Conservation (phyloP, 306 rosid species). For the Prosopis cineraria region DNA sequence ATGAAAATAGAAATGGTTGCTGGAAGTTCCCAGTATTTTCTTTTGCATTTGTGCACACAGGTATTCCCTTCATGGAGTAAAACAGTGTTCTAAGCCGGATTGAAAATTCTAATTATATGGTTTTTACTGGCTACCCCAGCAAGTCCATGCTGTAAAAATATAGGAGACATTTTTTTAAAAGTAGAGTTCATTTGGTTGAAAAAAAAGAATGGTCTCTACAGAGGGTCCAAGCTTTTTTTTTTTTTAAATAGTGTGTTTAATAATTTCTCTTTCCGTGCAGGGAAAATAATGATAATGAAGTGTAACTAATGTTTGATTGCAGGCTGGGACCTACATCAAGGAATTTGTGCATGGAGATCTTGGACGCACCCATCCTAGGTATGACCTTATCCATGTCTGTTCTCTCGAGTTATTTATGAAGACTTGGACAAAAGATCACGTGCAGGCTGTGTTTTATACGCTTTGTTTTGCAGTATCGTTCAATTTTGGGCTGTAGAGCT, state of each 20-base stretch:
- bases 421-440: conserved; percentile 1
- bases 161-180: neutral
- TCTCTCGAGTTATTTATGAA: neutral
- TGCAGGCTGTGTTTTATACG: neutral
- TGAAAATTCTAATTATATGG: neutral
- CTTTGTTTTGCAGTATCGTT: conserved; percentile 60
- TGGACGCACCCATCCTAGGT: conserved; percentile 93
- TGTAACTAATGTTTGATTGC: conserved; percentile 20
- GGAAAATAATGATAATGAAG: conserved; percentile 20
- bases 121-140: conserved; percentile 6
- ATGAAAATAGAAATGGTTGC: conserved; percentile 74
- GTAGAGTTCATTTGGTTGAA: conserved; percentile 19
- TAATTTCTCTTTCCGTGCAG: conserved; percentile 7
- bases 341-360: conserved; percentile 97
- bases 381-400: conserved; percentile 19
- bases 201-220: conserved; percentile 8
- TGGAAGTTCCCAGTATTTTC: conserved; percentile 86
- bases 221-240: neutral
- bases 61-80: conserved; percentile 39
- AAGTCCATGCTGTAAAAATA: conserved; percentile 17
- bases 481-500: conserved; percentile 82
- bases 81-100: neutral
- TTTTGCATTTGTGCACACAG: conserved; percentile 91
- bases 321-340: conserved; percentile 98
- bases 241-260: neutral